Base-by-base conservation (phyloP, 2,329 filamentous ascomycete species). In the Colletotrichum abscissum region DNA sequence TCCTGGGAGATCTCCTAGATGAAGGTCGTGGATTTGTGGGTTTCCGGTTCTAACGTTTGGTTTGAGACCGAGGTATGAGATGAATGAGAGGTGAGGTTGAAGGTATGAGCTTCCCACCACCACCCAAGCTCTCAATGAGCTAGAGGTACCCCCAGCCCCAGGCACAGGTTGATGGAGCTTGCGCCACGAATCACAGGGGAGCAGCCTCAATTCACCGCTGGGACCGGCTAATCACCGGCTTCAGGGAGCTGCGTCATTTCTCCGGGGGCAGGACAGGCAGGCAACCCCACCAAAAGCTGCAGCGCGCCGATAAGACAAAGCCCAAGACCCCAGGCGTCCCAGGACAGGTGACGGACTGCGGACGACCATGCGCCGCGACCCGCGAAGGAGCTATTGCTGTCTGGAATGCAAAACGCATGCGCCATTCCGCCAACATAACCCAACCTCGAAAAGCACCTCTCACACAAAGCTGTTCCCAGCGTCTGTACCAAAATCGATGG, bases 161-260 rank as follows among this genome's bases (percentile, higher is more conserved):
- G 26, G 30, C 42, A 46, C 42, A n/a, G 42, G 22, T n/a, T 6
- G 42, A 46, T 42, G 63, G 63, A 74, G 68, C 72, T 72, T 67
- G 68, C 69, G 72, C 72, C 68, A 67, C 52, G 33, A 67, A 58
- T 60, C 67, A 22, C 42, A 28, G 30, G 30, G 8, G 26, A 46
- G 19, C 38, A 72, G 68, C 72, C 68, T 67, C 57, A 62, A 54
- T 16, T 30, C 26, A 30, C 35, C 72, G 14, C 30, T 33, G 11
- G 30, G 22, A 11, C 12, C 72, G 74, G 72, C 56, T 69, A 74
- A 74, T 67, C 62, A 55, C 56, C 72, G 74, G 74, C 16, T 14
- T 5, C 9, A 3, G 9, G 55, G 24, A 35, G 54, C 59, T 69
- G 72, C 74, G 74, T 75, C 74, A 74, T 72, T 55, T 56, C 33